Conservation (phyloP, 2,329 filamentous ascomycete genomes). For the Erysiphe pulchra region DNA sequence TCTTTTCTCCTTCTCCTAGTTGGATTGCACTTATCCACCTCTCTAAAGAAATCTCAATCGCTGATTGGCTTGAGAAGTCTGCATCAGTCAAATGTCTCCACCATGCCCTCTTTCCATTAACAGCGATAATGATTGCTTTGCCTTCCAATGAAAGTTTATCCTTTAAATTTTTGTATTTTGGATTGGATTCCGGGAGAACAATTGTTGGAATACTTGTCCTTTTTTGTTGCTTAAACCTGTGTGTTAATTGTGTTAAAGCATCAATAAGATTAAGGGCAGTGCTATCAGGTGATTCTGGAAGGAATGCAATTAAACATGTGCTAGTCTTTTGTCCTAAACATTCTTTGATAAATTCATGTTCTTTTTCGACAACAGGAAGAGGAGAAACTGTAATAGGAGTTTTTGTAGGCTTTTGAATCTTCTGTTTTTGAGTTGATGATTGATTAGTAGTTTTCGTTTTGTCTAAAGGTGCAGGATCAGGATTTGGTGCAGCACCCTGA, state of each 20-base stretch:
- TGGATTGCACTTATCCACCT: slow-evolving; percentile 78
- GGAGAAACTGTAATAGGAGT: slow-evolving; percentile 30
- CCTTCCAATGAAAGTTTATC: slow-evolving; percentile 34
- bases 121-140: slow-evolving; percentile 46
- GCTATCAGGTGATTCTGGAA: slow-evolving; percentile 21
- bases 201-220: slow-evolving; percentile 64
- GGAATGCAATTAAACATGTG: slow-evolving; percentile 60
- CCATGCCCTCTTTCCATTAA: slow-evolving; percentile 73
- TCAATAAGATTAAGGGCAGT: slow-evolving; percentile 27
- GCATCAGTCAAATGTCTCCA: slow-evolving; percentile 37
- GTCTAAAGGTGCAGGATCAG: slow-evolving; percentile 33
- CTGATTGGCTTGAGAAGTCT: slow-evolving; percentile 1
- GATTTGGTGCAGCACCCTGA: slow-evolving; percentile 54
- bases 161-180: slow-evolving; percentile 27
- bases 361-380: slow-evolving; percentile 37
- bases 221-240: slow-evolving; percentile 43
- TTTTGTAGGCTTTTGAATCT: slow-evolving; percentile 19
- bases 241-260: slow-evolving; percentile 45
- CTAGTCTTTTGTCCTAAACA: slow-evolving; percentile 54
- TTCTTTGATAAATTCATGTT: slow-evolving; percentile 36
- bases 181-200: slow-evolving; percentile 37
- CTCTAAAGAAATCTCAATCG: slow-evolving; percentile 33
- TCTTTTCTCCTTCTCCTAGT: slow-evolving; percentile 64
- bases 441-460: slow-evolving; percentile 19
- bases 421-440: slow-evolving; percentile 13